Evolutionary conservation across 352 stramenopile species (phyloP).

Genomic region (Phytopythium vexans): DNA sequence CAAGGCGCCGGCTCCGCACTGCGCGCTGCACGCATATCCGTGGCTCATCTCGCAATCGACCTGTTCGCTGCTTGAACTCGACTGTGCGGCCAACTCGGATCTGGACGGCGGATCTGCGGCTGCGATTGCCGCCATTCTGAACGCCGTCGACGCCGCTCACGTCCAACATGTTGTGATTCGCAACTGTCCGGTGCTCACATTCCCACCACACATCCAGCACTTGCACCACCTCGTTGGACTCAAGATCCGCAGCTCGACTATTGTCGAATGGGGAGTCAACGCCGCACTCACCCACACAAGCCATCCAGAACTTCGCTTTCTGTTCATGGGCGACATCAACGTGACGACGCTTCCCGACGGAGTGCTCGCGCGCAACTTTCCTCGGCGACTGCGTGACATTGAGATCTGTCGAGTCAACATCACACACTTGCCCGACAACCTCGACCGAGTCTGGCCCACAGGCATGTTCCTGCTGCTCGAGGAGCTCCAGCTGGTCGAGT

Average conservation of each 20-base stretch:
- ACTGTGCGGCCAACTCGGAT: constrained; percentile 9
- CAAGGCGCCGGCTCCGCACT: constrained; percentile 6
- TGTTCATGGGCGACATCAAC: constrained; percentile 21
- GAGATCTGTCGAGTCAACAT: constrained; percentile 23
- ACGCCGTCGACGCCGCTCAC: constrained; percentile 1
- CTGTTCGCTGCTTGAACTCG: constrained; percentile 22
- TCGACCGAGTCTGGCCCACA: constrained; percentile 18
- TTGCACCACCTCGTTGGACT: constrained; percentile 23
- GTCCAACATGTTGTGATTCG: constrained; percentile 16
- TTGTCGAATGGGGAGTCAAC: constrained; percentile 15
- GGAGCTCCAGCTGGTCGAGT: constrained; percentile 8
- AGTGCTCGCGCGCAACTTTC: constrained; percentile 20
- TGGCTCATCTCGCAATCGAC: constrained; percentile 22
- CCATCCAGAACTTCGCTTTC: constrained; percentile 19
- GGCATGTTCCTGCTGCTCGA: constrained; percentile 19
- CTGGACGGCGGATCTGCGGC: constrained; percentile 6
- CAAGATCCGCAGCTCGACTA: constrained; percentile 23
- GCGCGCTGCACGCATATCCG: constrained; percentile 11
- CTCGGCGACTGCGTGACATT: constrained; percentile 15
- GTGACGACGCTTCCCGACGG: constrained; percentile 21
- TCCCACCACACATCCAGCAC: constrained; percentile 10
- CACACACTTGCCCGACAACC: constrained; percentile 14
- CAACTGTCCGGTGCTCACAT: constrained; percentile 14
- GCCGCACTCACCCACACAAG: constrained; percentile 11
- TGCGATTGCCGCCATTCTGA: background rate